Conservation (phyloP, 1,139 yeast species). For the Suhomyces yuchorum region DNA sequence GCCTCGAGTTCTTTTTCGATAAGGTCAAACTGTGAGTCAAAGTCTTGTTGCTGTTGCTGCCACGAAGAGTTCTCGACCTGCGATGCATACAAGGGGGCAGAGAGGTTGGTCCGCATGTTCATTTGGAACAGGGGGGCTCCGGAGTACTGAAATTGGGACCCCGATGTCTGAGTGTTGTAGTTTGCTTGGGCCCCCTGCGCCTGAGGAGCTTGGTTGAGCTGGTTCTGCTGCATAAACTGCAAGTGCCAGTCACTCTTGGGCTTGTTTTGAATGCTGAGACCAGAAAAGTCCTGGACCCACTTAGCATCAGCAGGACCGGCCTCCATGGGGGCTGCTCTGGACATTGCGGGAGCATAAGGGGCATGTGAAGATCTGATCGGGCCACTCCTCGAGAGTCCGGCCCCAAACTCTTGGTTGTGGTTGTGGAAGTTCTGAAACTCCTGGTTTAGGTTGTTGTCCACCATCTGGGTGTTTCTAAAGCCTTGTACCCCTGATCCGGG, state of each 20-base stretch:
- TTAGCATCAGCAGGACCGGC: slow-evolving; percentile 3
- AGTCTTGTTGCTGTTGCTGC: slow-evolving; percentile 20
- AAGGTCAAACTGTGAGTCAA: slow-evolving; percentile 41
- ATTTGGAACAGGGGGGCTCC: slow-evolving; percentile 15
- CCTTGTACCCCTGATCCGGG: slow-evolving; percentile 13
- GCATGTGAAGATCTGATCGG: slow-evolving; percentile 11
- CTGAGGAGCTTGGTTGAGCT: slow-evolving; percentile 5
- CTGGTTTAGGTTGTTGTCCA: slow-evolving; percentile 35
- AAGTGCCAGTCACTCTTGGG: slow-evolving; percentile 13
- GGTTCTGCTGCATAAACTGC: slow-evolving; percentile 21
- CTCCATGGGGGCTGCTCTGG: not conserved
- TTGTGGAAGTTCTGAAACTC: slow-evolving; percentile 38
- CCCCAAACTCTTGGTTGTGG: slow-evolving; percentile 23
- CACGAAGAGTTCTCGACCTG: slow-evolving; percentile 33
- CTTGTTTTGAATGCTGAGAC: slow-evolving; percentile 11
- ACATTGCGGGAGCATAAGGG: slow-evolving; percentile 8
- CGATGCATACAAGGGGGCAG: slow-evolving; percentile 17
- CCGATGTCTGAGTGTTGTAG: not conserved
- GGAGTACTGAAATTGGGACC: not conserved
- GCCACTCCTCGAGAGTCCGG: slow-evolving; percentile 22
- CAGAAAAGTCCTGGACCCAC: slow-evolving; percentile 14
- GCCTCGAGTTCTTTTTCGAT: slow-evolving; percentile 37
- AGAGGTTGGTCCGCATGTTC: slow-evolving; percentile 24
- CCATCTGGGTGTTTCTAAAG: slow-evolving; percentile 13
- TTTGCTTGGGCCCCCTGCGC: not conserved